A percentile compares a stretch with the other conserved stretches of the same genome.
phyloP scores from a whole-genome alignment of 1,284 basidiomycete species.

The Mycena citricolor region DNA sequence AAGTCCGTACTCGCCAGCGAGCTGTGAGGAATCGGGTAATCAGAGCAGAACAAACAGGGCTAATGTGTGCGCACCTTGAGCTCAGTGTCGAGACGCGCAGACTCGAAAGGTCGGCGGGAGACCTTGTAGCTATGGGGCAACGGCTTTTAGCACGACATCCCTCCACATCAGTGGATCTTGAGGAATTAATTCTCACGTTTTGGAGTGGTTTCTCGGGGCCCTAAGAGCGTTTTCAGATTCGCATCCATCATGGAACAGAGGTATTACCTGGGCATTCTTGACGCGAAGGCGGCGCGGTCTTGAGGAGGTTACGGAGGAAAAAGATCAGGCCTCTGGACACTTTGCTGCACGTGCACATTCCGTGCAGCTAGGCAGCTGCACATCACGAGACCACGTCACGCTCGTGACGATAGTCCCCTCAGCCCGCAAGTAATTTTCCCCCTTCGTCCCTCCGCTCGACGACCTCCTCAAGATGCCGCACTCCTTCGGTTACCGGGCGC shows the following conservation, averaged over 20 bases:
- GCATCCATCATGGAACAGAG: slow-evolving; percentile 19
- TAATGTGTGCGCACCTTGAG: slow-evolving; percentile 71
- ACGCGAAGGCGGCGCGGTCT: slow-evolving; percentile 36
- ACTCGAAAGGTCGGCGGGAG: slow-evolving; percentile 96
- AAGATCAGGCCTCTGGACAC: slow-evolving; percentile 23
- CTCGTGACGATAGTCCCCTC: not conserved
- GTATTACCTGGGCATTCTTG: slow-evolving; percentile 80
- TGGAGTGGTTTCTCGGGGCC: slow-evolving; percentile 86
- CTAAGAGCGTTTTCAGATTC: slow-evolving; percentile 47
- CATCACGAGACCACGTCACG: not conserved
- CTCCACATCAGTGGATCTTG: slow-evolving; percentile 71
- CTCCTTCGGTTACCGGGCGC: slow-evolving; percentile 99
- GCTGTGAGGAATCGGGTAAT: slow-evolving; percentile 45
- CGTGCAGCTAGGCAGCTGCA: not conserved
- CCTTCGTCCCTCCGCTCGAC: slow-evolving; percentile 28
- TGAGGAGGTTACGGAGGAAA: slow-evolving; percentile 31
- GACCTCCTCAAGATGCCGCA: slow-evolving; percentile 86
- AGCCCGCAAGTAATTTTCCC: slow-evolving; percentile 22
- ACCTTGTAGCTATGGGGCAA: slow-evolving; percentile 87
- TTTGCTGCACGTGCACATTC: slow-evolving; percentile 1
- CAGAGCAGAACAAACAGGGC: slow-evolving; percentile 7
- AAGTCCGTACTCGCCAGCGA: slow-evolving; percentile 99
- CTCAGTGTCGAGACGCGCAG: slow-evolving; percentile 98
- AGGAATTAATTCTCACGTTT: slow-evolving; percentile 74
- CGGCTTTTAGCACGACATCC: slow-evolving; percentile 53